Percentiles rank a stretch among this genome's conserved stretches.
Evolutionary conservation across 2,329 filamentous ascomycete genomes (phyloP).

Genomic region (Paracoccidioides lutzii): DNA sequence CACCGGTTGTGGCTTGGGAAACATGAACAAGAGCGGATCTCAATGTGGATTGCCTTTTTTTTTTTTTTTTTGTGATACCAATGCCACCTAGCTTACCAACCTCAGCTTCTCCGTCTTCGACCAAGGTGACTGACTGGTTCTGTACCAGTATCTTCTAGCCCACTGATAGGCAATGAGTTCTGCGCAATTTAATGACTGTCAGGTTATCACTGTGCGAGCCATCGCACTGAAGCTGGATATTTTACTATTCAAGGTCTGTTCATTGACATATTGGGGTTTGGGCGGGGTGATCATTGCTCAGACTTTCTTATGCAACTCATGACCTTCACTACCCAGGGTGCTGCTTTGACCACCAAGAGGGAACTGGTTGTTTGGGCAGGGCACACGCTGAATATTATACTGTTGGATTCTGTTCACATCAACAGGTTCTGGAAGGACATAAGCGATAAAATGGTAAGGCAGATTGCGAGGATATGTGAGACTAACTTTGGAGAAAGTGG

Average conservation of each 20-base stretch:
- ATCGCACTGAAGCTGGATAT: constrained; percentile 4
- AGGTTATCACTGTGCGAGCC: constrained; percentile 3
- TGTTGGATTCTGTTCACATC: constrained; percentile 1
- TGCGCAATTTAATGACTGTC: constrained; percentile 7
- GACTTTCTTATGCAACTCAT: constrained; percentile 3
- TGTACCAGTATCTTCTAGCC: constrained; percentile 6
- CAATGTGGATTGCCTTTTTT: no score
- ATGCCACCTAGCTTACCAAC: no score
- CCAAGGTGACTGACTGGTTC: no score
- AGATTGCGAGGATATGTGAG: constrained; percentile 1
- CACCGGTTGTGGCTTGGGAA: no score
- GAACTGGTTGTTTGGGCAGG: constrained; percentile 4
- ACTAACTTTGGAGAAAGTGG: constrained; percentile 5
- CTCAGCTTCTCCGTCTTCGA: no score
- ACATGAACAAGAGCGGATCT: no score
- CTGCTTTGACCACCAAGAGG: not conserved
- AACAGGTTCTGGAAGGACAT: constrained; percentile 6
- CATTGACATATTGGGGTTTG: constrained; percentile 6
- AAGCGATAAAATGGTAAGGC: constrained; percentile 1
- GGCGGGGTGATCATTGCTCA: constrained; percentile 5
- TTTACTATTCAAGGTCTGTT: constrained; percentile 6
- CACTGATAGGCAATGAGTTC: constrained; percentile 4
- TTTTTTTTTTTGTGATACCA: no score
- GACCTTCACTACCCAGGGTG: constrained; percentile 1
- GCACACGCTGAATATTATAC: constrained; percentile 6